Percentiles rank a stretch among this genome's conserved stretches.
Conservation (phyloP, 345 rosid genomes). For the Eucalyptus viminalis region DNA sequence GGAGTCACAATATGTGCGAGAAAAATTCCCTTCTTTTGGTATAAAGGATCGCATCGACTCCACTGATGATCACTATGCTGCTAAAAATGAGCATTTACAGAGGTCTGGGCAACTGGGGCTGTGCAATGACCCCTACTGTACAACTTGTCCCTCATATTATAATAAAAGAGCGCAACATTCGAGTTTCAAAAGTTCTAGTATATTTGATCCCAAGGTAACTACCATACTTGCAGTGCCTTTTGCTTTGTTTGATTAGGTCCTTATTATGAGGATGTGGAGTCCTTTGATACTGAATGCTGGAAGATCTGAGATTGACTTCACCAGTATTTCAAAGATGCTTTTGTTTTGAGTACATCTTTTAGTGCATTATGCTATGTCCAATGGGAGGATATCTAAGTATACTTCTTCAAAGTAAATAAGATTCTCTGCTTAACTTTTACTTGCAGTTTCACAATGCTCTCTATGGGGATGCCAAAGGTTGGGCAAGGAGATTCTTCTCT, state of each 20-base stretch:
- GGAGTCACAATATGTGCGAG: constrained; percentile 5
- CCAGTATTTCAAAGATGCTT: neutral
- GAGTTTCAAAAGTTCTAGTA: constrained; percentile 21
- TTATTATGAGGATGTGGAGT: neutral
- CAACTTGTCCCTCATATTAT: constrained; percentile 72
- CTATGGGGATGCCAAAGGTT: constrained; percentile 78
- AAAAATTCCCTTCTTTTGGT: constrained; percentile 17
- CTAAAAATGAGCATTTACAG: constrained; percentile 53
- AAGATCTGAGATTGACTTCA: neutral
- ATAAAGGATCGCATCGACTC: constrained; percentile 25
- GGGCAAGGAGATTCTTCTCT: constrained; percentile 46
- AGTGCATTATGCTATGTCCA: neutral
- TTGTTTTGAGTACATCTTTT: neutral
- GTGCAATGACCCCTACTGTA: constrained; percentile 93
- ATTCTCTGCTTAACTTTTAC: neutral
- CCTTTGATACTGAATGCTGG: neutral
- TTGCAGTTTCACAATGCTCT: constrained; percentile 21
- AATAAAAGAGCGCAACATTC: constrained; percentile 24
- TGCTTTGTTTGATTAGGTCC: neutral
- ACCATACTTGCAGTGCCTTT: neutral
- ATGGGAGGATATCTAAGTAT: neutral
- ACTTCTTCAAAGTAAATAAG: neutral
- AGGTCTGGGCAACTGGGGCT: constrained; percentile 80
- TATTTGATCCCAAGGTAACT: constrained; percentile 25
- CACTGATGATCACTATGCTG: constrained; percentile 16